These are phyloP conservation scores for Colletotrichum eleusines DNA, from an alignment of 2,329 filamentous ascomycete genomes.

Conservation along the genomic window DNA sequence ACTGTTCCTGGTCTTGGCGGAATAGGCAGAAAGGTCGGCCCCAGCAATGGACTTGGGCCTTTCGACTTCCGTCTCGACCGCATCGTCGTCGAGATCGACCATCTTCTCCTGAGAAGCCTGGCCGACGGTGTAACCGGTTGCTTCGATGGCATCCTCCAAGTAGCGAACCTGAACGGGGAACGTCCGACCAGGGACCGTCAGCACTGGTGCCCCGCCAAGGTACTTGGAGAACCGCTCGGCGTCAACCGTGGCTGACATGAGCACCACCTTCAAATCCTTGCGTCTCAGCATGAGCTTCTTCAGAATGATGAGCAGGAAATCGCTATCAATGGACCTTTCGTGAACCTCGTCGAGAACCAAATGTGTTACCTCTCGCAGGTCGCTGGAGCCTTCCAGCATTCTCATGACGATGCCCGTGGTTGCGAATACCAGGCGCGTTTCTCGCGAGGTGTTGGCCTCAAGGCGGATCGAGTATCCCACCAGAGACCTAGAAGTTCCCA, in stretches of 20 bases:
- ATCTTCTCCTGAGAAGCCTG: constrained; percentile 62
- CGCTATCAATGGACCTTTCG: constrained; percentile 94
- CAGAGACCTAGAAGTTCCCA: constrained; percentile 85
- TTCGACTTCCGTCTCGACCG: constrained; percentile 62
- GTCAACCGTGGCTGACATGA: constrained; percentile 98
- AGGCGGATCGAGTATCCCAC: constrained; percentile 95
- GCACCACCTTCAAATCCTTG: constrained; percentile 87
- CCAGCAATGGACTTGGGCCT: constrained; percentile 59
- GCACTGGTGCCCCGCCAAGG: constrained; percentile 84
- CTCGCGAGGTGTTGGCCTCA: constrained; percentile 85
- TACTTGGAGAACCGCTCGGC: constrained; percentile 92
- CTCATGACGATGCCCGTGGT: constrained; percentile 95
- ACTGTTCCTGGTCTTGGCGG: constrained; percentile 78
- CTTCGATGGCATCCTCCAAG: constrained; percentile 91
- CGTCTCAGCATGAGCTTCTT: constrained; percentile 82
- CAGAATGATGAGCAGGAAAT: constrained; percentile 93
- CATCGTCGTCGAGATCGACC: constrained; percentile 74
- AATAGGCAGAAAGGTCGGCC: constrained; percentile 78
- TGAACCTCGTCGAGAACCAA: constrained; percentile 98
- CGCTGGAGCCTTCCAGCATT: constrained; percentile 92
- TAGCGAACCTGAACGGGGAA: constrained; percentile 92
- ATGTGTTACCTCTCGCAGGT: constrained; percentile 91
- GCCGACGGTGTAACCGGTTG: constrained; percentile 78
- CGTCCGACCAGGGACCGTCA: constrained; percentile 92
- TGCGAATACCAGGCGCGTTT: constrained; percentile 90